phyloP scores from a whole-genome alignment of 139 green algal genomes.

The Ettlia oleoabundans region DNA sequence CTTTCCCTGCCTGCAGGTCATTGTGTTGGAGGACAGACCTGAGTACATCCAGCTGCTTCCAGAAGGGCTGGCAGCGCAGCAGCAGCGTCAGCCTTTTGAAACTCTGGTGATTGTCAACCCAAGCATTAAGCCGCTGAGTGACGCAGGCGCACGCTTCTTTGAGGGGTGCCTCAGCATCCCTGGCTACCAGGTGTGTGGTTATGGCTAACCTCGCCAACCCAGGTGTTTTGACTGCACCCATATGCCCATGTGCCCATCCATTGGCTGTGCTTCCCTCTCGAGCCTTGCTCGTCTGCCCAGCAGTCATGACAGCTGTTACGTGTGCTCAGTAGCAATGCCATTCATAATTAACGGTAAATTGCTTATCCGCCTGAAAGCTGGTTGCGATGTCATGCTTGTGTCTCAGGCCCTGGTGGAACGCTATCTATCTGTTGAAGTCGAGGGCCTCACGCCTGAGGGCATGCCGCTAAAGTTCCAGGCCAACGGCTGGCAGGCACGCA shows the following conservation, averaged over 20 bases:
- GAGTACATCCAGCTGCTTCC: constrained; percentile 28
- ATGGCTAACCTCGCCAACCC: too few species aligned
- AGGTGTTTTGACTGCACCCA: too few species aligned
- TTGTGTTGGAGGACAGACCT: constrained; percentile 40
- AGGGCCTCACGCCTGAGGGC: constrained; percentile 26
- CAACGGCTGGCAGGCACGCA: constrained; percentile 43
- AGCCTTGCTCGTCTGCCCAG: too few species aligned
- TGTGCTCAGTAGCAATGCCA: too few species aligned
- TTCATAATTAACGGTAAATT: too few species aligned
- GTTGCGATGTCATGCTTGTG: too few species aligned
- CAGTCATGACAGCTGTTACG: too few species aligned
- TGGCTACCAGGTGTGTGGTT: constrained; percentile 27
- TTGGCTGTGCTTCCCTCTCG: too few species aligned
- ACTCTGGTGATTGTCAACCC: constrained; percentile 39
- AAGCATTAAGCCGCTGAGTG: not conserved
- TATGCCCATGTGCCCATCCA: too few species aligned
- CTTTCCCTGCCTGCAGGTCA: constrained; percentile 22
- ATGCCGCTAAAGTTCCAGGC: constrained; percentile 12
- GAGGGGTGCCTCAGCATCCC: constrained; percentile 46
- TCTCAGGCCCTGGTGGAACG: constrained; percentile 42
- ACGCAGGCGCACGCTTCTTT: constrained; percentile 33
- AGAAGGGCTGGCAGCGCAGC: not conserved
- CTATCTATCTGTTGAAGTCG: constrained; percentile 19
- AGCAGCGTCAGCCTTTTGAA: constrained; percentile 31
- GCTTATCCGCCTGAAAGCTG: too few species aligned